phyloP scores from a whole-genome alignment of 768 basidiomycete genomes.

The Sarcodon sp. region DNA sequence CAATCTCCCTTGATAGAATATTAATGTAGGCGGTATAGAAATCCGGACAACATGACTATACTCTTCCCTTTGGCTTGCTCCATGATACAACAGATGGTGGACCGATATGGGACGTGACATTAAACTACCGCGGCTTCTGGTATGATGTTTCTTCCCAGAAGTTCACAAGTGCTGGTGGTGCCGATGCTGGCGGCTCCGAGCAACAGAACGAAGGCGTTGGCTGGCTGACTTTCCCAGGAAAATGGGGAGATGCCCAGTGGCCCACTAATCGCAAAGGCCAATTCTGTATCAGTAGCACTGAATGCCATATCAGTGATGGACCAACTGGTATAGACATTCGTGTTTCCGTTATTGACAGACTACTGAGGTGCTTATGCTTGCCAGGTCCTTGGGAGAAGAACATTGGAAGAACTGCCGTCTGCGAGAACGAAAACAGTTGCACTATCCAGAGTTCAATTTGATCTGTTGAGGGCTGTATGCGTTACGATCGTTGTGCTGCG shows the following conservation, averaged over 20 bases:
- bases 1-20: not conserved
- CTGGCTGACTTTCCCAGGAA: constrained; percentile 13
- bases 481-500: too few species aligned
- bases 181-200: constrained; percentile 5
- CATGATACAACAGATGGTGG: constrained; percentile 15
- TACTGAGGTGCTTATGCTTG: not conserved
- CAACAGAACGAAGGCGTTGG: constrained; percentile 10
- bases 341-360: not conserved
- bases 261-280: constrained; percentile 11
- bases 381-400: constrained; percentile 15
- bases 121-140: constrained; percentile 17
- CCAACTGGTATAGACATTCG: constrained; percentile 12
- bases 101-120: constrained; percentile 13
- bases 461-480: not conserved
- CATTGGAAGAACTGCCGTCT: constrained; percentile 11
- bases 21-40: not conserved
- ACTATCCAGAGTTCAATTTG: constrained; percentile 9
- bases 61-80: constrained; percentile 11
- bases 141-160: constrained; percentile 9
- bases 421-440: constrained; percentile 11
- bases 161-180: constrained; percentile 10
- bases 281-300: constrained; percentile 10
- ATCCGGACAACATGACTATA: constrained; percentile 11
- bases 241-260: constrained; percentile 17
- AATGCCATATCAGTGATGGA: constrained; percentile 12